Percentiles rank a stretch among this genome's conserved stretches.
Conservation (phyloP, 176 grass and related monocot genomes). For the Cocos nucifera region DNA sequence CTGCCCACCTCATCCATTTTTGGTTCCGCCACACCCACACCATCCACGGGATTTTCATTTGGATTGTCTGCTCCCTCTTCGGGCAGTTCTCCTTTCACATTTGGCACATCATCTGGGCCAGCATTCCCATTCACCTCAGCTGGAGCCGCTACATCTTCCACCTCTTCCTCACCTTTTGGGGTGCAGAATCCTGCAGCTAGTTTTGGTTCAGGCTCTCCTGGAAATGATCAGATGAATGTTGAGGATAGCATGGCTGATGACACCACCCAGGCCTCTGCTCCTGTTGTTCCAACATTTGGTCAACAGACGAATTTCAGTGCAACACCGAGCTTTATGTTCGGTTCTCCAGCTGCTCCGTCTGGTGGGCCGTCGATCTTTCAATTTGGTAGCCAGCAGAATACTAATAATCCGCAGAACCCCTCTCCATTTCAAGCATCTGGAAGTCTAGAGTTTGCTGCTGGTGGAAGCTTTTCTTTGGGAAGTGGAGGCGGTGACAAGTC, state of each 20-base stretch:
- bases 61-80: not conserved
- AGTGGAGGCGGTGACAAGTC: slow-evolving; percentile 14
- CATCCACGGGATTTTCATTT: slow-evolving; percentile 2
- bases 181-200: not conserved
- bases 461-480: slow-evolving; percentile 16
- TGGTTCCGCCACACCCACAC: not conserved
- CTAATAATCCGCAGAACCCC: not conserved
- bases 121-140: slow-evolving; percentile 6
- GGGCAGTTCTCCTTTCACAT: slow-evolving; percentile 8
- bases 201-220: slow-evolving; percentile 13
- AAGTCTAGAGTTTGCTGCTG: slow-evolving; percentile 4
- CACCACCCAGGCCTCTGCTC: slow-evolving; percentile 2
- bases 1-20: not conserved
- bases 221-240: slow-evolving; percentile 23
- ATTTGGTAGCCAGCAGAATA: slow-evolving; percentile 9
- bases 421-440: slow-evolving; percentile 10
- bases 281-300: not conserved
- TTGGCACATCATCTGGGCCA: slow-evolving; percentile 1
- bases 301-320: slow-evolving; percentile 1
- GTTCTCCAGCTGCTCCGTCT: slow-evolving; percentile 7
- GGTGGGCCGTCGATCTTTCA: not conserved
- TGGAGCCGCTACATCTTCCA: not conserved
- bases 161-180: not conserved
- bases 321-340: slow-evolving; percentile 5
- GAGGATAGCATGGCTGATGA: slow-evolving; percentile 26